Conservation (phyloP, 1,139 yeast genomes). For the Kodamaea arcana region DNA sequence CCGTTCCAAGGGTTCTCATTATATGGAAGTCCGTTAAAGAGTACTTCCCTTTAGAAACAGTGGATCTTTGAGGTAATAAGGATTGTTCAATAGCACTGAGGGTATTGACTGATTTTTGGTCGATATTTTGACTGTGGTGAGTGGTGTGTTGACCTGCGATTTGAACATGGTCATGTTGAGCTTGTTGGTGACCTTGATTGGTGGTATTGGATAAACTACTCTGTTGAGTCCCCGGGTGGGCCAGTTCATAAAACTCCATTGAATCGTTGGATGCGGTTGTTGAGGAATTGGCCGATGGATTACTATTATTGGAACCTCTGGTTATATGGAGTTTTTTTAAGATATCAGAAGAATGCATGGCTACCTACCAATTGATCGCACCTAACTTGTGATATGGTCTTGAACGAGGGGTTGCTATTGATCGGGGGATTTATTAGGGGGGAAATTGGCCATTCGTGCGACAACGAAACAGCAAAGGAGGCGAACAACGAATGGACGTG, state of each 20-base stretch:
- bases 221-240: not conserved
- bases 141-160: too few species aligned
- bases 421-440: not conserved
- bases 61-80: constrained; percentile 20
- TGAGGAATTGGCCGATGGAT: not conserved
- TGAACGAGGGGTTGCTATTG: not conserved
- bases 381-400: not conserved
- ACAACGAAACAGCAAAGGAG: too few species aligned
- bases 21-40: constrained; percentile 50
- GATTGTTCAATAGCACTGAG: constrained; percentile 19
- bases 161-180: too few species aligned
- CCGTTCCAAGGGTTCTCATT: constrained; percentile 57
- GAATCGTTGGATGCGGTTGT: constrained; percentile 3
- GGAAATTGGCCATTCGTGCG: not conserved
- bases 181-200: constrained; percentile 5
- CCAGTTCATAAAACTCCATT: constrained; percentile 10
- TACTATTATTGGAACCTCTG: constrained; percentile 13
- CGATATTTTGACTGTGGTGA: too few species aligned
- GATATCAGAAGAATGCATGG: constrained; percentile 20
- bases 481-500: too few species aligned
- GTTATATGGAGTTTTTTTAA: constrained; percentile 23
- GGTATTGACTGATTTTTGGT: too few species aligned
- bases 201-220: not conserved
- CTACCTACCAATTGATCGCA: not conserved
- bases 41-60: constrained; percentile 54